phyloP scores from a whole-genome alignment of 331 rosid species.

The Spiraea crenata region DNA sequence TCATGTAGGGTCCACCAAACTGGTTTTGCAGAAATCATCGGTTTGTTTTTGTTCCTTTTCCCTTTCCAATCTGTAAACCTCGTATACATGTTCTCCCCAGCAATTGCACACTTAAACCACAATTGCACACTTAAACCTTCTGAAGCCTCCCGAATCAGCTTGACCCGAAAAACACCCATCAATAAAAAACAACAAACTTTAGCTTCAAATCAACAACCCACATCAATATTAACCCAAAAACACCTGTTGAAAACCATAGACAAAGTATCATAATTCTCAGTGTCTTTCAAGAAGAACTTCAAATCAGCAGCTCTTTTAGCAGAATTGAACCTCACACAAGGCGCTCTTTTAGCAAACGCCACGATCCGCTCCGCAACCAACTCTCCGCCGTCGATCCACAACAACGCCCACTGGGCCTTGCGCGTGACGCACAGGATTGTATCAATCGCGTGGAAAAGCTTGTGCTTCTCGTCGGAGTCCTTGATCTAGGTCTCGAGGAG shows the following conservation, averaged over 20 bases:
- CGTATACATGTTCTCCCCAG: slow-evolving; percentile 43
- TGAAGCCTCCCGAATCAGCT: slow-evolving; percentile 50
- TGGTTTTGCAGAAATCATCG: no score
- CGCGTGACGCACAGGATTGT: slow-evolving; percentile 58
- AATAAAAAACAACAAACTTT: neutral
- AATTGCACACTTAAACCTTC: no score
- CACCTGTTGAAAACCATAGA: slow-evolving; percentile 39
- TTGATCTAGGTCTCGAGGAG: no score
- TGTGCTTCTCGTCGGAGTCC: no score
- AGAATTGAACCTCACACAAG: slow-evolving; percentile 41
- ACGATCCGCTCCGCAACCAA: slow-evolving; percentile 56
- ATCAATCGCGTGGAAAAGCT: slow-evolving; percentile 49
- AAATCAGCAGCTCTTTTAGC: slow-evolving; percentile 46
- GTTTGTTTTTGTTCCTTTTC: no score
- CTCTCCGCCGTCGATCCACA: slow-evolving; percentile 74
- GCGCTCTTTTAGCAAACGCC: slow-evolving; percentile 57
- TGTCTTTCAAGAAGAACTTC: slow-evolving; percentile 43
- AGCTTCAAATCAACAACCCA: neutral
- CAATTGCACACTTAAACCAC: no score
- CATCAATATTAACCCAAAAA: neutral
- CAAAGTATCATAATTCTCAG: slow-evolving; percentile 35
- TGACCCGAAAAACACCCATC: slow-evolving; percentile 21
- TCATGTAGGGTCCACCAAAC: no score
- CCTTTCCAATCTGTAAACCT: slow-evolving; percentile 23
- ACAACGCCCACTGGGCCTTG: slow-evolving; percentile 69